Evolutionary conservation across 805 yeast species (phyloP).

Genomic region (Suhomyces faveliae): DNA sequence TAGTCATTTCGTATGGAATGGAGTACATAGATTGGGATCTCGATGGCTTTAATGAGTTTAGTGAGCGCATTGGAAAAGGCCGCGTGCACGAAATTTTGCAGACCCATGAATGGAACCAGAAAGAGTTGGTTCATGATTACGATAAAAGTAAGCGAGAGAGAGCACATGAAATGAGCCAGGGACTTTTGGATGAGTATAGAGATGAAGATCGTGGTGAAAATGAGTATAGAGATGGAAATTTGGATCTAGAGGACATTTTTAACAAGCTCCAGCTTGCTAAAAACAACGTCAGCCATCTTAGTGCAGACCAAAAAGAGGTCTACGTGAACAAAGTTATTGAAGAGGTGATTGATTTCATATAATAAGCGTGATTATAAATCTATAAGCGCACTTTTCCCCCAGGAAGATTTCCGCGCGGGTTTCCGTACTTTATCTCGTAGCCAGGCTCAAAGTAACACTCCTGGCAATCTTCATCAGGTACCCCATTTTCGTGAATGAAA

Average conservation of each 20-base stretch:
- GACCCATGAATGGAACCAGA: constrained; percentile 45
- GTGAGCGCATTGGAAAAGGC: constrained; percentile 42
- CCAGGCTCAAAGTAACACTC: constrained; percentile 74
- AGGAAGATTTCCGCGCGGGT: constrained; percentile 5
- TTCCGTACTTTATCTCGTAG: constrained; percentile 31
- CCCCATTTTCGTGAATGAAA: constrained; percentile 81
- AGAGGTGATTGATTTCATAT: constrained; percentile 40
- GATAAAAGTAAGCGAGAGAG: constrained; percentile 20
- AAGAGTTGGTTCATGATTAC: constrained; percentile 14
- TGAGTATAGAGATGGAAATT: constrained; percentile 1
- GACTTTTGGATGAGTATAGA: constrained; percentile 18
- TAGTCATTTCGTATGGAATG: constrained; percentile 35
- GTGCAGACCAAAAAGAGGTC: constrained; percentile 26
- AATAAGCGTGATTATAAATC: too few species aligned
- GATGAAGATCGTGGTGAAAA: constrained; percentile 9
- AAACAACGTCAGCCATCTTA: constrained; percentile 22
- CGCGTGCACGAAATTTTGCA: constrained; percentile 48
- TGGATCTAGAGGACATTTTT: constrained; percentile 32
- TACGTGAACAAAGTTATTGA: constrained; percentile 37
- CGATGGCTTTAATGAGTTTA: constrained; percentile 39
- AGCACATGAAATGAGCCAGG: constrained; percentile 25
- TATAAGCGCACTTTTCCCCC: not conserved
- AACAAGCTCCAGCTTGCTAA: constrained; percentile 36
- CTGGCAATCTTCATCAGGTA: constrained; percentile 75
- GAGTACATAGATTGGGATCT: constrained; percentile 40